Evolutionary conservation across 2,329 filamentous ascomycete genomes (phyloP).

Genomic region (Hypocrella siamensis): DNA sequence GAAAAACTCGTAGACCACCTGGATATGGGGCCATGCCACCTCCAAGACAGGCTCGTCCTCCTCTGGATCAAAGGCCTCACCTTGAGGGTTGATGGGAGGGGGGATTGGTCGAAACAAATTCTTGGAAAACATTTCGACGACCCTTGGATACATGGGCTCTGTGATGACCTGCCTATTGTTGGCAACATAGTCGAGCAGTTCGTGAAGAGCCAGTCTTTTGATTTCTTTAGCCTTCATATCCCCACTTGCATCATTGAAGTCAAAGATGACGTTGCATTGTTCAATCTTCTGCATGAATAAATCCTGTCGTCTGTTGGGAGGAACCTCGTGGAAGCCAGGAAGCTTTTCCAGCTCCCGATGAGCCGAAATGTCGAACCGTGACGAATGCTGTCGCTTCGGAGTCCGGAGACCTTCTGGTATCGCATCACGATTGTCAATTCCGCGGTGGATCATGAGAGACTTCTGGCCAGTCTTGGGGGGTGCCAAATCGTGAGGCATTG

Average conservation of each 20-base stretch:
- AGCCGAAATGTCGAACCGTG: slow-evolving; percentile 92
- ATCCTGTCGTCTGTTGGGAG: slow-evolving; percentile 85
- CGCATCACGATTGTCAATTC: slow-evolving; percentile 75
- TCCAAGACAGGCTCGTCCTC: slow-evolving; percentile 96
- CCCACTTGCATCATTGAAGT: slow-evolving; percentile 94
- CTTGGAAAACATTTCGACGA: slow-evolving; percentile 99
- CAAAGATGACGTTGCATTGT: slow-evolving; percentile 99
- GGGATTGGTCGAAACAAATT: slow-evolving; percentile 96
- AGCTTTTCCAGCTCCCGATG: slow-evolving; percentile 95
- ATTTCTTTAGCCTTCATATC: slow-evolving; percentile 99
- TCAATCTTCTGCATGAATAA: slow-evolving; percentile 99
- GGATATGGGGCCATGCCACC: slow-evolving; percentile 97
- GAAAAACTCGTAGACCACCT: slow-evolving; percentile 99
- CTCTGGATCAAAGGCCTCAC: slow-evolving; percentile 95
- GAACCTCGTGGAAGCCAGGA: slow-evolving; percentile 93
- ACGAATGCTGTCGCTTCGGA: slow-evolving; percentile 92
- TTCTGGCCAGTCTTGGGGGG: slow-evolving; percentile 87
- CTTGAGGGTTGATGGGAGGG: slow-evolving; percentile 92
- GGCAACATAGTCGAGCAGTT: slow-evolving; percentile 92
- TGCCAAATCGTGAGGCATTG: slow-evolving; percentile 93
- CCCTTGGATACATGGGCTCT: slow-evolving; percentile 95
- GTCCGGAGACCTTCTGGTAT: slow-evolving; percentile 90
- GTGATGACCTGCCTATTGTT: slow-evolving; percentile 98
- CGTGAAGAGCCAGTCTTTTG: slow-evolving; percentile 88
- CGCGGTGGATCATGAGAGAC: slow-evolving; percentile 70